phyloP scores from a whole-genome alignment of 805 yeast genomes.

The Candida rishiriensis region DNA sequence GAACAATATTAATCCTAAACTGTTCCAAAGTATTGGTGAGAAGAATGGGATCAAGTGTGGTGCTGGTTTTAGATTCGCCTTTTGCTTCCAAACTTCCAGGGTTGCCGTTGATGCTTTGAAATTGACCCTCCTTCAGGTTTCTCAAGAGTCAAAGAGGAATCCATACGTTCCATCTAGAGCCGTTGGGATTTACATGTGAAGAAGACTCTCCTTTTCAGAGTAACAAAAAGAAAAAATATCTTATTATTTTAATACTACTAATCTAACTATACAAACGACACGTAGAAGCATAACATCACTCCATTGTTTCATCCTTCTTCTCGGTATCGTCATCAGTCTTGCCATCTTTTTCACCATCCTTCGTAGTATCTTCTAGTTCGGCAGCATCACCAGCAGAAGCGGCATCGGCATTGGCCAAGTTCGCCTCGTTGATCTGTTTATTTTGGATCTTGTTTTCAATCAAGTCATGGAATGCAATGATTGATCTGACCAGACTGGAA shows the following conservation, averaged over 20 bases:
- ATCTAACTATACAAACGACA: too few relatives aligned
- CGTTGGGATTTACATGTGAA: too few relatives aligned
- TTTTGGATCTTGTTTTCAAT: constrained; percentile 94
- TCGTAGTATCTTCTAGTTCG: too few relatives aligned
- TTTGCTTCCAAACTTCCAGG: constrained; percentile 64
- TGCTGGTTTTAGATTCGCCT: constrained; percentile 72
- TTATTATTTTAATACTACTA: too few relatives aligned
- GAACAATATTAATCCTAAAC: constrained; percentile 48
- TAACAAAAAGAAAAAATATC: too few relatives aligned
- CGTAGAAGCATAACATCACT: too few relatives aligned
- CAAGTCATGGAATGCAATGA: constrained; percentile 93
- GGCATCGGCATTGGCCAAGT: too few relatives aligned
- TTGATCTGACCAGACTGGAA: constrained; percentile 84
- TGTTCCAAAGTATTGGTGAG: constrained; percentile 48
- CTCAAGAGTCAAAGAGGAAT: constrained; percentile 44
- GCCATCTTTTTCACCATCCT: too few relatives aligned
- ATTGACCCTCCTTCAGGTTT: constrained; percentile 51
- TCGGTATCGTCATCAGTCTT: too few relatives aligned
- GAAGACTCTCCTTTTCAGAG: too few relatives aligned
- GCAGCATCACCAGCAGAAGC: too few relatives aligned
- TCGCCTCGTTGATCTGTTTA: constrained; percentile 38
- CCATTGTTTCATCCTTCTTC: too few relatives aligned
- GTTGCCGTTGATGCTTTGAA: constrained; percentile 53
- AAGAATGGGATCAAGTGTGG: constrained; percentile 54
- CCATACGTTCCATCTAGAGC: constrained; percentile 37